Evolutionary conservation across 2,329 filamentous ascomycete genomes (phyloP), one percentile per base, ranked within the genome.

Genomic region (Fusarium pilosicola): DNA sequence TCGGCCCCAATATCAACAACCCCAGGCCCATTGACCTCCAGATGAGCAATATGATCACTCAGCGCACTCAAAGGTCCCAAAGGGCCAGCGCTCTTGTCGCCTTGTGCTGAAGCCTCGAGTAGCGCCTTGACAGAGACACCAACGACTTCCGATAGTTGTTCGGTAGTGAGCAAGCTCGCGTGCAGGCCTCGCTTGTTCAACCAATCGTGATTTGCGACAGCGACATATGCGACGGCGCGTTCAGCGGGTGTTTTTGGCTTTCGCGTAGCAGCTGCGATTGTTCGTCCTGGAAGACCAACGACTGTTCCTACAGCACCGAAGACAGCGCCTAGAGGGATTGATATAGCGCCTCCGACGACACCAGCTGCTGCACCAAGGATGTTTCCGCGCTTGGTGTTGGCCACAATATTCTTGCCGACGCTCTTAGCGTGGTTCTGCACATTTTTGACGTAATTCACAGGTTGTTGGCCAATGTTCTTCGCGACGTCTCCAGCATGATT

Each of bases 181-280:
- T 82, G 74, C 6, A 87, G 73, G 0, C 84, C 83, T 7, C 85
- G 78, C 24, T 75, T 71, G 22, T 78, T 68, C 17, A 87, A 69
- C 85, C 85, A 87, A 62, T 86, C 80, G 49, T 77, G 75, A 57
- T 86, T 86, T 2, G 84, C 85, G 1, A 84, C 84, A 7, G 78
- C 77, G 0, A 82, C 75, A 56, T 87, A 87, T 0, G 83, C 83
- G 9, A 79, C 77, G 1, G 84, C 85, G 15, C 86, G 76, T 68
- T 85, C 82, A 5, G 80, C 76, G 0, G 85, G 81, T 0, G 85
- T 85, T 72, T 81, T 81, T 2, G 85, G 85, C 72, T 80, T 82
- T 56, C 76, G 79, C 5, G 79, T 67, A 4, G 81, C 77, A 0
- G 84, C 84, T 4, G 76, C 76, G 6, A 83, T 57, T 1, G 82